A percentile compares a stretch with the other conserved stretches of the same genome.
Evolutionary conservation across 2,329 filamentous ascomycete genomes (phyloP).

Genomic region (Colletotrichum chrysophilum): DNA sequence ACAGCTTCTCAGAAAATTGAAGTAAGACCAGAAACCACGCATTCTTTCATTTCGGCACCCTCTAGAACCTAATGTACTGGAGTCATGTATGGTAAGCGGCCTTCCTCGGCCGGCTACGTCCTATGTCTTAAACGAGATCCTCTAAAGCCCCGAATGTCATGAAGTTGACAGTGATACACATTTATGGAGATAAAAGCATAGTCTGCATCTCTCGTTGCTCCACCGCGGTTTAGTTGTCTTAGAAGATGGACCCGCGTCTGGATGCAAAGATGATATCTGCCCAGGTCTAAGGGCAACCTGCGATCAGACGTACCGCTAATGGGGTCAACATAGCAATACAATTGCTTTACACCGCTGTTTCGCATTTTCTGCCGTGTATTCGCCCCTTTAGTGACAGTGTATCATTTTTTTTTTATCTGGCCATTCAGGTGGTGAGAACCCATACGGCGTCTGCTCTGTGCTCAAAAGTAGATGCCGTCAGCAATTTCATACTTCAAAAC

Average conservation of each 20-base stretch:
- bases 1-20: too few relatives aligned
- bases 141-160: not conserved
- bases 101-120: not conserved
- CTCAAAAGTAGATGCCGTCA: too few relatives aligned
- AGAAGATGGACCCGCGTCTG: not conserved
- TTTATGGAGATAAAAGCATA: not conserved
- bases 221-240: not conserved
- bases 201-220: too few relatives aligned
- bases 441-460: too few relatives aligned
- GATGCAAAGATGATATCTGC: not conserved
- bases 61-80: too few relatives aligned
- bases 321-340: not conserved
- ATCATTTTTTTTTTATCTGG: not conserved
- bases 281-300: not conserved
- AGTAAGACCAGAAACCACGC: too few relatives aligned
- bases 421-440: not conserved
- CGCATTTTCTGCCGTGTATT: not conserved
- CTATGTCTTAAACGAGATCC: not conserved
- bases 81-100: not conserved
- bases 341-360: not conserved
- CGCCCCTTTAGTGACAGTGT: not conserved
- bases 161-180: not conserved
- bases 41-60: too few relatives aligned
- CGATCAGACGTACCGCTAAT: not conserved
- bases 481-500: too few relatives aligned